Percentiles rank a stretch among this genome's conserved stretches.
These are phyloP conservation scores for Aspergillus sergii DNA, from an alignment of 2,329 filamentous ascomycete genomes.

Conservation along the genomic window DNA sequence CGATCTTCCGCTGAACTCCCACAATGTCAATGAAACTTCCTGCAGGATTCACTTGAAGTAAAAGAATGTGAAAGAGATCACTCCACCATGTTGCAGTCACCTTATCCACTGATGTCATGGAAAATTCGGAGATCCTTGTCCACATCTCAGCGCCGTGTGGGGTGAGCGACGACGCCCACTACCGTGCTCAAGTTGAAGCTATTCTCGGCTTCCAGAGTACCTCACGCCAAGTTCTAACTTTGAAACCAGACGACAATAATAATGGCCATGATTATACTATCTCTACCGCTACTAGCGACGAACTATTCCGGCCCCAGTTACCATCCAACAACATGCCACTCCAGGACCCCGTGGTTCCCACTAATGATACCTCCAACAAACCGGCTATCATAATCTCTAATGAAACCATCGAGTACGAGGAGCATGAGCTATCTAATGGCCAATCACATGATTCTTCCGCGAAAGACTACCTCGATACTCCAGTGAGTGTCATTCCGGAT, in stretches of 20 bases:
- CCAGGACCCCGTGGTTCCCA: too few relatives aligned
- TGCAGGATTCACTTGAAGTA: not conserved
- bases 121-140: constrained; percentile 41
- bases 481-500: constrained; percentile 44
- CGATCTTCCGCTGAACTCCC: not conserved
- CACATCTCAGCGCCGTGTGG: constrained; percentile 45
- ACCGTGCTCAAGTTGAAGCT: constrained; percentile 41
- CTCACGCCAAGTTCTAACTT: constrained; percentile 28
- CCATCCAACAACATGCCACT: not conserved
- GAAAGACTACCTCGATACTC: constrained; percentile 34
- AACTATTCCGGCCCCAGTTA: not conserved
- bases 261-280: not conserved
- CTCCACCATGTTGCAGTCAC: constrained; percentile 6
- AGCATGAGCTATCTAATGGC: not conserved
- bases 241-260: constrained; percentile 6
- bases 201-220: constrained; percentile 37
- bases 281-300: not conserved
- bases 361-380: not conserved
- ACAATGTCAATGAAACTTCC: not conserved
- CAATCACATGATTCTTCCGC: constrained; percentile 3
- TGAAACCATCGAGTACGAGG: not conserved
- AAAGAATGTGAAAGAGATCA: not conserved
- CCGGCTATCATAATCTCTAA: not conserved
- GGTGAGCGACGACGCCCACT: constrained; percentile 40
- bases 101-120: constrained; percentile 20